Conservation (phyloP, 1,139 yeast species). For the Neolecta irregularis region DNA sequence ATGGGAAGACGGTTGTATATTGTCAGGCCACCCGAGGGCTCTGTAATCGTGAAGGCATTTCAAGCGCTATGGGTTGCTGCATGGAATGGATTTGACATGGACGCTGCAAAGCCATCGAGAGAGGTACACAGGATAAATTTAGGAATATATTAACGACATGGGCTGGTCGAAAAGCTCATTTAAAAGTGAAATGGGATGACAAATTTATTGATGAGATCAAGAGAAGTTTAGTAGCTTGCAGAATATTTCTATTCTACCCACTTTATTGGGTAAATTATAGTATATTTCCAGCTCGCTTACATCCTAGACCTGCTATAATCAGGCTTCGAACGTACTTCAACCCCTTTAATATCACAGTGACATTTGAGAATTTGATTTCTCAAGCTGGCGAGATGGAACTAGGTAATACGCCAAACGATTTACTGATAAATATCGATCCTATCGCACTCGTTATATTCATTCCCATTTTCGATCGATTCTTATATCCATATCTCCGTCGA, state of each 20-base stretch:
- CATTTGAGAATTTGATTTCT: conserved; percentile 47
- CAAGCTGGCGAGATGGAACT: conserved; percentile 52
- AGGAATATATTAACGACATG: too few relatives aligned
- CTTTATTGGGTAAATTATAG: conserved; percentile 52
- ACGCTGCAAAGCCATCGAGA: conserved; percentile 19
- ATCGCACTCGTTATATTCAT: conserved; percentile 46
- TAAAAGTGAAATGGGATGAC: conserved; percentile 33
- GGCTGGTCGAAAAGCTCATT: not conserved
- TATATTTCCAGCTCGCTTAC: too few relatives aligned
- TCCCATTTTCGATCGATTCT: conserved; percentile 38
- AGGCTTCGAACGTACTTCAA: conserved; percentile 52
- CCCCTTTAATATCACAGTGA: too few relatives aligned
- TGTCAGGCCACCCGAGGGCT: conserved; percentile 48
- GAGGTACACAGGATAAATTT: too few relatives aligned
- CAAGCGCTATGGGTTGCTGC: conserved; percentile 28
- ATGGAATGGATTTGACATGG: conserved; percentile 35
- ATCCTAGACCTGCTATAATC: too few relatives aligned
- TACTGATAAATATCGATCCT: conserved; percentile 49
- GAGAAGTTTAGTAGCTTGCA: conserved; percentile 45
- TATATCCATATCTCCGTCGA: conserved; percentile 43
- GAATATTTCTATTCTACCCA: conserved; percentile 47
- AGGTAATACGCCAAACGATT: conserved; percentile 52
- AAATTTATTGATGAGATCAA: conserved; percentile 47
- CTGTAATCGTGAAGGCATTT: conserved; percentile 44
- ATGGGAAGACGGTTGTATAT: conserved; percentile 44